These are phyloP conservation scores for Sarocladium brachiariae DNA, from an alignment of 2,329 filamentous ascomycete genomes.

Conservation along the genomic window DNA sequence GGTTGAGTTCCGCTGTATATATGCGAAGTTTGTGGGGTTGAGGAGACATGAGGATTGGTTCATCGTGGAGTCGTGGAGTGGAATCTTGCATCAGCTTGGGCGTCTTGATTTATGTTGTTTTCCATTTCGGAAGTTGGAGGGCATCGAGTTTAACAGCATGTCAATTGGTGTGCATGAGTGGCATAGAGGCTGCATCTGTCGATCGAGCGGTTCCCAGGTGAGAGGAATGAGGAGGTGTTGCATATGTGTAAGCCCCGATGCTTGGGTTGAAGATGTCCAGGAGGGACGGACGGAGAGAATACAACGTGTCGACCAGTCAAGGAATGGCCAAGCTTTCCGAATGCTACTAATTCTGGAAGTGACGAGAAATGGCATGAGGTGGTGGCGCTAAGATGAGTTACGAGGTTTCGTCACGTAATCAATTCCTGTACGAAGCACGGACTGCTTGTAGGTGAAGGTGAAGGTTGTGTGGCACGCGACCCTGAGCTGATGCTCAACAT, in stretches of 20 bases:
- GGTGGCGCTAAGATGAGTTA: not conserved
- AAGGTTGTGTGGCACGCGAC: not conserved
- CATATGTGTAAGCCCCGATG: too few species aligned
- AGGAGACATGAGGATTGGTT: not conserved
- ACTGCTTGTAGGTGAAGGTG: not conserved
- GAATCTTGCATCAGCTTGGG: constrained; percentile 5
- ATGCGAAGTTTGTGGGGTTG: not conserved
- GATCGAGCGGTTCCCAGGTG: too few species aligned
- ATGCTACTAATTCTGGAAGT: not conserved
- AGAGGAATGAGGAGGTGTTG: too few species aligned
- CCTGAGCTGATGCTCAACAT: not conserved
- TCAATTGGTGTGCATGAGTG: too few species aligned
- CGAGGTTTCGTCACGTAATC: not conserved
- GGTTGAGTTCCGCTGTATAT: not conserved
- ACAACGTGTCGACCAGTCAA: too few species aligned
- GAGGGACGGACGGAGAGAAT: too few species aligned
- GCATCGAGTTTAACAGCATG: too few species aligned
- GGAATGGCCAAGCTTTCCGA: too few species aligned
- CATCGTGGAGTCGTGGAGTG: not conserved
- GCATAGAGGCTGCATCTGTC: too few species aligned
- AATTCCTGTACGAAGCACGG: too few species aligned
- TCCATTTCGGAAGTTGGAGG: not conserved
- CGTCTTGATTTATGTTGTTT: not conserved
- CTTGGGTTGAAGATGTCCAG: too few species aligned
- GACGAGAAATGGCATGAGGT: not conserved